Conservation (phyloP, 371 early-diverging fungal genomes). For the Mortierella sp. region DNA sequence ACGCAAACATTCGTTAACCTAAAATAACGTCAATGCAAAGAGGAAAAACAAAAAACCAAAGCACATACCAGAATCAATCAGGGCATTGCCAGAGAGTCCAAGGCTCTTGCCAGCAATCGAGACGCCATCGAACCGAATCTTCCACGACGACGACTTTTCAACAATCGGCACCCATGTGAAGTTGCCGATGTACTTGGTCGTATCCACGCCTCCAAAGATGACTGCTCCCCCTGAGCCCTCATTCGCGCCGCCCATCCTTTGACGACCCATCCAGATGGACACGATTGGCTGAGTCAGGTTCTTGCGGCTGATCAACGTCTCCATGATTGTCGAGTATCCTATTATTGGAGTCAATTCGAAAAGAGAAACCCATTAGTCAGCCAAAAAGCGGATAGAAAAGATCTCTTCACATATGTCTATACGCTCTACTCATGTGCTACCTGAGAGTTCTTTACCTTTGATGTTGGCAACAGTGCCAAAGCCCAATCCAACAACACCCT, state of each 20-base stretch:
- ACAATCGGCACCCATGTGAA: constrained; percentile 85
- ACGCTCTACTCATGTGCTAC: not conserved
- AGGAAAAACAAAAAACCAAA: not conserved
- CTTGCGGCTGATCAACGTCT: constrained; percentile 36
- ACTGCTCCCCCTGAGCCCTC: constrained; percentile 86
- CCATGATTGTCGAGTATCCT: constrained; percentile 38
- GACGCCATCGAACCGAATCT: constrained; percentile 82
- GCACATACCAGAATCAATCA: constrained; percentile 81
- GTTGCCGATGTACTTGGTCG: constrained; percentile 81
- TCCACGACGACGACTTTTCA: constrained; percentile 95
- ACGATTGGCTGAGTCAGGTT: constrained; percentile 53
- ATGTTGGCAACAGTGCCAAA: constrained; percentile 42
- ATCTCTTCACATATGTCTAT: no score
- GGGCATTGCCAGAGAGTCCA: constrained; percentile 72
- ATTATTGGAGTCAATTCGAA: not conserved
- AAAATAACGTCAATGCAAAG: not conserved
- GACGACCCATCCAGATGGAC: constrained; percentile 52
- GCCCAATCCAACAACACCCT: constrained; percentile 51
- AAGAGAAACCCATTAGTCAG: no score
- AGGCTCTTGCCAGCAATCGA: constrained; percentile 79
- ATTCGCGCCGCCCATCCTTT: constrained; percentile 42
- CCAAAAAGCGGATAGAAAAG: no score
- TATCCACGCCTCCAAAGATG: constrained; percentile 86
- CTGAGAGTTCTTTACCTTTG: constrained; percentile 19
- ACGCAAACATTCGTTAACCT: no score